These are phyloP conservation scores for Mucor saturninus DNA, from an alignment of 371 early-diverging fungal genomes.

Conservation along the genomic window DNA sequence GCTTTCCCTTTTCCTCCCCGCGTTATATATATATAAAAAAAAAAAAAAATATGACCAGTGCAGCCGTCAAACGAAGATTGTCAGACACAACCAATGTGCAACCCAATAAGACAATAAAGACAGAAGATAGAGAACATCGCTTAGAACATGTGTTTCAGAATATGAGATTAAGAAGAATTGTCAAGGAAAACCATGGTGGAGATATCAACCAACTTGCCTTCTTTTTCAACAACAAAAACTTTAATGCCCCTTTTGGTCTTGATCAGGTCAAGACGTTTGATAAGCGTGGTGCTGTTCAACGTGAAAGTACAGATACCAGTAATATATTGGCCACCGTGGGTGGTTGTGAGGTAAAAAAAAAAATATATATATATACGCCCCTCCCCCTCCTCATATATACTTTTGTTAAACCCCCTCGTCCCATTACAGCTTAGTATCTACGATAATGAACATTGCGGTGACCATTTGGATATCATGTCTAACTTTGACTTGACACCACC, in stretches of 20 bases:
- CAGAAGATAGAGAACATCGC: slow-evolving; percentile 11
- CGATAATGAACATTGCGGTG: slow-evolving; percentile 92
- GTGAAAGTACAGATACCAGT: slow-evolving; percentile 70
- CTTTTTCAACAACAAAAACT: slow-evolving; percentile 66
- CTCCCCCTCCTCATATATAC: neutral
- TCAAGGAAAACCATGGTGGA: slow-evolving; percentile 84
- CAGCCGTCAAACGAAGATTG: slow-evolving; percentile 1
- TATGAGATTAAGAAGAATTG: slow-evolving; percentile 78
- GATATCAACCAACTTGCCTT: slow-evolving; percentile 76
- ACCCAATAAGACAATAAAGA: neutral
- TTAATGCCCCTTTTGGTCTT: slow-evolving; percentile 56
- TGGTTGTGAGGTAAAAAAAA: slow-evolving; percentile 59
- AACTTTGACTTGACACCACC: slow-evolving; percentile 69
- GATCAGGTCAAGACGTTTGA: slow-evolving; percentile 67
- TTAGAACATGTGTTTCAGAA: slow-evolving; percentile 63
- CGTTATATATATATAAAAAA: neutral
- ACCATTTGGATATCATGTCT: slow-evolving; percentile 91
- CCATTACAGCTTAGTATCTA: slow-evolving; percentile 75
- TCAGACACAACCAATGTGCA: neutral
- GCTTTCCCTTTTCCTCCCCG: neutral
- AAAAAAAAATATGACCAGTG: neutral
- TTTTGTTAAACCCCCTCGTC: neutral
- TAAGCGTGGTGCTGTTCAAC: slow-evolving; percentile 68
- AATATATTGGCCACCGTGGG: slow-evolving; percentile 79
- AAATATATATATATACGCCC: neutral